phyloP scores from a whole-genome alignment of 495 filamentous ascomycete species.

The Melanomma pulvis-pyrius region DNA sequence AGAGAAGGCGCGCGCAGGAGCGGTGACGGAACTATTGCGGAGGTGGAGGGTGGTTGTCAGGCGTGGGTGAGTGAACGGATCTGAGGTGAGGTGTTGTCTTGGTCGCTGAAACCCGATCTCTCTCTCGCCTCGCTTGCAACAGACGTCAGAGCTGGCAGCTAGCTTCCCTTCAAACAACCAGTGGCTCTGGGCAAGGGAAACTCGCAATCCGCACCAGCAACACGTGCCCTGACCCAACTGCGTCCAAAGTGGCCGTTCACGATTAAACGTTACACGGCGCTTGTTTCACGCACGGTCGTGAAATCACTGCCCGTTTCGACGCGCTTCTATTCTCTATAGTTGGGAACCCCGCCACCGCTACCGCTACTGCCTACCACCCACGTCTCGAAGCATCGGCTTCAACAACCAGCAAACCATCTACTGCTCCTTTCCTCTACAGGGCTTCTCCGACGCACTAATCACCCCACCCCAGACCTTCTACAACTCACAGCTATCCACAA shows the following conservation, averaged over 20 bases:
- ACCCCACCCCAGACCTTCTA: background rate
- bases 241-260: background rate
- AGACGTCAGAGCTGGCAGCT: background rate
- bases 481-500: slow-evolving; percentile 9
- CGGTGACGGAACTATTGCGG: no score
- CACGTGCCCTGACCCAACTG: background rate
- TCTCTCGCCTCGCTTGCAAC: background rate
- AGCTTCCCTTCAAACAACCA: background rate
- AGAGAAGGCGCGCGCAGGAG: no score
- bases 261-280: background rate
- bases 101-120: background rate
- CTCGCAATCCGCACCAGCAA: background rate
- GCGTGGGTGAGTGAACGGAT: background rate
- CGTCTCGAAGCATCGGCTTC: no score
- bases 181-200: background rate
- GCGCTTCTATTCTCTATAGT: background rate
- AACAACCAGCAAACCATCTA: background rate
- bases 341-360: background rate
- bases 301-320: slow-evolving; percentile 6
- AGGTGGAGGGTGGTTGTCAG: background rate
- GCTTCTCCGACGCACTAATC: background rate
- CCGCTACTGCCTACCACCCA: slow-evolving; percentile 1
- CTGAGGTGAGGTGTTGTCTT: background rate
- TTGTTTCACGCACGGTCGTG: slow-evolving; percentile 17
- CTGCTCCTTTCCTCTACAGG: background rate